These are phyloP conservation scores for Amanita pallidorosea DNA, from an alignment of 768 basidiomycete species.

Conservation along the genomic window DNA sequence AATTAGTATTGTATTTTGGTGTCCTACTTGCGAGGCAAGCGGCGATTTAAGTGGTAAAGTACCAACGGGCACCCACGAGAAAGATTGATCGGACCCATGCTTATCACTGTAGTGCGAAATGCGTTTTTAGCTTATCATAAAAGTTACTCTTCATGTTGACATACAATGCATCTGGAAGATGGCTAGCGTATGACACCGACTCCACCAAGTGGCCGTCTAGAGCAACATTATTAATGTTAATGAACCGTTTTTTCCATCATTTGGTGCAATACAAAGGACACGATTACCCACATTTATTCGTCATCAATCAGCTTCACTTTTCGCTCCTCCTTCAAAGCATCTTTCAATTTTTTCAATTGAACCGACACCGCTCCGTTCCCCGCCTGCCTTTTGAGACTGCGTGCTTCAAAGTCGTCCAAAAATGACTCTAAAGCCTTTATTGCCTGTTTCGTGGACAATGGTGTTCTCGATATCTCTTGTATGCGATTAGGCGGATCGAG, in stretches of 20 bases:
- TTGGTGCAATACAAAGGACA: background rate
- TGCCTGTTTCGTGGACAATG: slow-evolving; percentile 28
- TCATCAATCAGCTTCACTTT: slow-evolving; percentile 12
- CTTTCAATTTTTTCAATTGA: slow-evolving; percentile 45
- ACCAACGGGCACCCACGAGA: no score
- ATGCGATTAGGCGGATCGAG: slow-evolving; percentile 39
- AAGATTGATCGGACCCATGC: no score
- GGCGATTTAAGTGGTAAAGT: no score
- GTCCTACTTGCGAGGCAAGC: no score
- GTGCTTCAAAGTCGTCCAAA: slow-evolving; percentile 36
- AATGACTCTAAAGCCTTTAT: slow-evolving; percentile 33
- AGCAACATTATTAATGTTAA: no score
- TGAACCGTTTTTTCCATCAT: background rate
- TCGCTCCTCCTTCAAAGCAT: slow-evolving; percentile 41
- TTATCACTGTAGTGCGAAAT: no score
- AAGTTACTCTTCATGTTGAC: no score
- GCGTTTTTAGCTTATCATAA: no score
- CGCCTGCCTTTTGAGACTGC: slow-evolving; percentile 32
- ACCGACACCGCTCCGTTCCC: slow-evolving; percentile 46
- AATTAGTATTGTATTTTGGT: no score
- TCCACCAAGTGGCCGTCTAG: no score
- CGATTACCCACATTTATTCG: background rate
- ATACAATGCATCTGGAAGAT: no score
- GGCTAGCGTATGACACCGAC: no score
- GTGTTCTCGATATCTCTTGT: slow-evolving; percentile 21